These are phyloP conservation scores for Corchorus capsularis DNA, from an alignment of 345 rosid genomes.

Conservation along the genomic window DNA sequence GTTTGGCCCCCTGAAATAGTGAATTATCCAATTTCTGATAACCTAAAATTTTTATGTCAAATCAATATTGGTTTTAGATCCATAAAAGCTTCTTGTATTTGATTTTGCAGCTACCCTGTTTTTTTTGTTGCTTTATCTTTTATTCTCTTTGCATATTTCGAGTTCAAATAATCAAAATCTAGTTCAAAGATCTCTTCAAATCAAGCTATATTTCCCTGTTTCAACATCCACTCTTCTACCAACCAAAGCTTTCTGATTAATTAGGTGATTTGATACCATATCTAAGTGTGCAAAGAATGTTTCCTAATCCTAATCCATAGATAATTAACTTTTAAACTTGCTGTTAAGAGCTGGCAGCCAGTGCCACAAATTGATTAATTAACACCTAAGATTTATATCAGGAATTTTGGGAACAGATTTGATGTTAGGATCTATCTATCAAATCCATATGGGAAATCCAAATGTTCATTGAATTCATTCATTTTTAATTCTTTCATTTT, in stretches of 20 bases:
- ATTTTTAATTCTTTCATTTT: neutral
- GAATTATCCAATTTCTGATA: neutral
- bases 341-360: conserved; percentile 4
- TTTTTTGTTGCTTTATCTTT: neutral
- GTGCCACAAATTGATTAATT: too few relatives aligned
- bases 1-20: neutral
- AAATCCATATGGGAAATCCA: neutral
- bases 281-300: conserved; percentile 8
- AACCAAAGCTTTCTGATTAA: neutral
- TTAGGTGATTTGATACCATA: conserved; percentile 3
- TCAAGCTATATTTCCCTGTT: neutral
- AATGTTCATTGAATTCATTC: conserved; percentile 16
- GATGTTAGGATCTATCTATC: neutral
- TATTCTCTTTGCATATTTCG: conserved; percentile 10
- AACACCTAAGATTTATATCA: too few relatives aligned
- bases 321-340: neutral
- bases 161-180: neutral
- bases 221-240: neutral
- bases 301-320: neutral
- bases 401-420: neutral
- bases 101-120: conserved; percentile 5
- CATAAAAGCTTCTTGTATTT: neutral
- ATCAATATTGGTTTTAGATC: neutral
- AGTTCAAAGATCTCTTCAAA: neutral
- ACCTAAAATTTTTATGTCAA: neutral